Evolutionary conservation across 129 eudicot species (phyloP).

Genomic region (Dittrichia graveolens): DNA sequence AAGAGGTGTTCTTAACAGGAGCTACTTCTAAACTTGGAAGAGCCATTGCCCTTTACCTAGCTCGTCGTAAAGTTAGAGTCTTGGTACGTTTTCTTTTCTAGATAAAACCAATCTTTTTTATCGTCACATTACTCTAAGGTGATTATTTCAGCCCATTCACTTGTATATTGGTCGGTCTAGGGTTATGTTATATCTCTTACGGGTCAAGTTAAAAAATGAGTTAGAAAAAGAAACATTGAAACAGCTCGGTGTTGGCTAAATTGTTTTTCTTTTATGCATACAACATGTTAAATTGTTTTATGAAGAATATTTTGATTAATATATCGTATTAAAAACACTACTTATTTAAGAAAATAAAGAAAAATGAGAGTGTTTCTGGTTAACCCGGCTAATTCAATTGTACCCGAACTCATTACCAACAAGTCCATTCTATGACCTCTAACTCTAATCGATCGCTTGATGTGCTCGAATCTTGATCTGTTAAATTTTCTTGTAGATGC

Average conservation of each 20-base stretch:
- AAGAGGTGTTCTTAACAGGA: conserved; percentile 82
- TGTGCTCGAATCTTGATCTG: background rate
- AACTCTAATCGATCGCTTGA: no score
- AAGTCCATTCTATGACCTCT: no score
- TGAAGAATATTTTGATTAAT: background rate
- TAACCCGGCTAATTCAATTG: no score
- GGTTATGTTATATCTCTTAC: background rate
- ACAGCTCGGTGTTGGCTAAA: background rate
- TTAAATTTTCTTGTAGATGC: conserved; percentile 50
- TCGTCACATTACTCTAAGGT: background rate
- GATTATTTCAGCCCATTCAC: background rate
- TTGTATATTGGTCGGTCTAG: background rate
- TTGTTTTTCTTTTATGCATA: no score
- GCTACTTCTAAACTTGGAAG: conserved; percentile 96
- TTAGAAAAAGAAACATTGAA: background rate
- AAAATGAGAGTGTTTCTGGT: no score
- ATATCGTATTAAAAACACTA: no score
- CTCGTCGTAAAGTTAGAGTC: conserved; percentile 62
- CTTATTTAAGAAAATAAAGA: no score
- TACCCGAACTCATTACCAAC: no score
- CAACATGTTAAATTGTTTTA: no score
- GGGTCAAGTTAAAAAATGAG: background rate
- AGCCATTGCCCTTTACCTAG: conserved; percentile 86
- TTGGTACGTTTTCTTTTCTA: conserved; percentile 43
- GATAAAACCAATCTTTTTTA: background rate